Evolutionary conservation across 441 rosid genomes (phyloP).

Genomic region (Breynia disticha): DNA sequence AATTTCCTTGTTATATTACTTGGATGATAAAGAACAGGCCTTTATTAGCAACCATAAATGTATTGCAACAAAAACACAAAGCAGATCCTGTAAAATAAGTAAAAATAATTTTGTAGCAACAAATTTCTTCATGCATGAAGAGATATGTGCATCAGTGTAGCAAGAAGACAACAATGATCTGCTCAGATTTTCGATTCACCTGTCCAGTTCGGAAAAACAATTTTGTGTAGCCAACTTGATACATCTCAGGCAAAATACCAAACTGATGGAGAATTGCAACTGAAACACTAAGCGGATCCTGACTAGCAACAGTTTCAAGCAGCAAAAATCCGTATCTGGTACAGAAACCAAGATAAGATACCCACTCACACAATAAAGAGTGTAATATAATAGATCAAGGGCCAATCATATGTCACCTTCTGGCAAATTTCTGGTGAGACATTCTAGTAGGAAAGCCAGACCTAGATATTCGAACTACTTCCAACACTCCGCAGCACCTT

Average conservation of each 20-base stretch:
- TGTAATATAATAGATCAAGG: neutral
- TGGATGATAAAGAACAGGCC: neutral
- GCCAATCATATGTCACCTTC: slow-evolving; percentile 32
- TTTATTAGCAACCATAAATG: neutral
- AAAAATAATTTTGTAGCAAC: neutral
- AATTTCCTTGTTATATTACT: slow-evolving; percentile 8
- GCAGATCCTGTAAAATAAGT: no score
- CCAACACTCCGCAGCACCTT: slow-evolving; percentile 96
- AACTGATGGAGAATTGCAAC: slow-evolving; percentile 99
- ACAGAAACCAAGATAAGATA: slow-evolving; percentile 12
- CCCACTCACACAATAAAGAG: neutral
- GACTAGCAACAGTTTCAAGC: slow-evolving; percentile 60
- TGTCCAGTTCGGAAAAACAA: slow-evolving; percentile 92
- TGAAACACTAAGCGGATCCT: slow-evolving; percentile 87
- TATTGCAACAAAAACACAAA: no score
- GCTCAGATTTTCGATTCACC: slow-evolving; percentile 33
- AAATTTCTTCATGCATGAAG: no score
- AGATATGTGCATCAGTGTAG: no score
- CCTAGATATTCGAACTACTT: slow-evolving; percentile 94
- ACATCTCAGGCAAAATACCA: slow-evolving; percentile 92
- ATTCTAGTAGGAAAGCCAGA: slow-evolving; percentile 97
- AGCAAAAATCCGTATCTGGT: slow-evolving; percentile 96
- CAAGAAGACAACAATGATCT: no score
- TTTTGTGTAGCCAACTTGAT: slow-evolving; percentile 97
- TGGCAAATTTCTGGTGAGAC: slow-evolving; percentile 91